Evolutionary conservation across 2,329 filamentous ascomycete genomes (phyloP).

Genomic region (Aspergillus fumigatiaffinis): DNA sequence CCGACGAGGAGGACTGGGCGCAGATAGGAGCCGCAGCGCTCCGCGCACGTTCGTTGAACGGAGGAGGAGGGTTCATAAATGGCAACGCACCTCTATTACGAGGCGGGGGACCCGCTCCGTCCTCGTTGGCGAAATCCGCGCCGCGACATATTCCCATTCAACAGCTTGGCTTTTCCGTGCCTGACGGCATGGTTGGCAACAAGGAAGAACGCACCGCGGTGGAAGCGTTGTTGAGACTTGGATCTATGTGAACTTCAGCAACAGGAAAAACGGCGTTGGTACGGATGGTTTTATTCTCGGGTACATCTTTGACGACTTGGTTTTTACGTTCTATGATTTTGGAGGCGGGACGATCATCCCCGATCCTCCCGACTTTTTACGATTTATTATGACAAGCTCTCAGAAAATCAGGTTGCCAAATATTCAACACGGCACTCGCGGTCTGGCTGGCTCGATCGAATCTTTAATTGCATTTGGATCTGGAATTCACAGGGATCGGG

Average conservation of each 20-base stretch:
- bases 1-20: conserved; percentile 95
- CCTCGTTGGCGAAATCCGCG: conserved; percentile 38
- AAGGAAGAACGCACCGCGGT: conserved; percentile 46
- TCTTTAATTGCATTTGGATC: conserved; percentile 19
- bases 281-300: conserved; percentile 6
- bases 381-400: conserved; percentile 12
- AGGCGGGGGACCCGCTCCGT: conserved; percentile 34
- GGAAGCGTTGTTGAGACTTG: conserved; percentile 46
- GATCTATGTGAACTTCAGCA: conserved; percentile 41
- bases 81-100: conserved; percentile 25
- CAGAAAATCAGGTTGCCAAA: conserved; percentile 6
- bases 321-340: conserved; percentile 8
- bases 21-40: conserved; percentile 82
- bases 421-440: conserved; percentile 8
- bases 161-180: conserved; percentile 28
- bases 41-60: conserved; percentile 59
- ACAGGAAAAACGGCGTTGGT: conserved; percentile 21
- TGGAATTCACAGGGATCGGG: conserved; percentile 6
- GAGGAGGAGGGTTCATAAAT: conserved; percentile 38
- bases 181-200: conserved; percentile 33
- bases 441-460: conserved; percentile 19
- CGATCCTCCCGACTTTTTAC: conserved; percentile 6
- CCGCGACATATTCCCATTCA: conserved; percentile 35
- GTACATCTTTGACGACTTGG: conserved; percentile 7
- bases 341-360: conserved; percentile 12